Base-by-base conservation (phyloP, 306 rosid species). In the Medicago arabica region DNA sequence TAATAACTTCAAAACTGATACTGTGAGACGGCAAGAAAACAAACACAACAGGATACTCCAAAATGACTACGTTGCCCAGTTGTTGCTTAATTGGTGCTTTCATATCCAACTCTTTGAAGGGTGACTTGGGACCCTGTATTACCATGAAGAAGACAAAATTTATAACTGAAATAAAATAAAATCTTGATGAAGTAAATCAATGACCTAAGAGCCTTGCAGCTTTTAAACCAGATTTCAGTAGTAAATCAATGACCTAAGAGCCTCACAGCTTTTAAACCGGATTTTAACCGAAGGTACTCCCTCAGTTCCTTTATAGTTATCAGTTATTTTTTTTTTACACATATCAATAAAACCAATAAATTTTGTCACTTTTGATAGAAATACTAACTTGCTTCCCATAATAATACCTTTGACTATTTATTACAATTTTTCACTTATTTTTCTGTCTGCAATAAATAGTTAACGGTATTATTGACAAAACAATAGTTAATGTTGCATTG, bases 1-100 rank as follows among this genome's bases (percentile, higher is more conserved):
- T 89, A 69, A 90, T 53, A 21, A 89, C 90, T 85, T 88, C 89
- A 74, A 89, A 89, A 86, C 85, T 74, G 59, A 83, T 75, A 60
- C 28, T 57, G 38, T 96, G 96, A 15, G 91, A 90, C 2, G 97
- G 92, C 62, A 92, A 86, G 73, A 84, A 82, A 58, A 92, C 92
- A 85, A 84, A 71, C 53, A 96, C 82, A 55, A 90, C 83, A 58
- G 99, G 99, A 85, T 88, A 92, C 86, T 92, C 98, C 89, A 95
- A 78, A 65, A 95, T 75, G 63, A 77, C 84, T 53, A 82, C 36
- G 70, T 88, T 80, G 44, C 86, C 77, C 75, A 96, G 79, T 75
- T 90, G 96, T 71, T 90, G 85, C 85, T 88, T 85, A 70, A 96
- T 85, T 63, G 98, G 98, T 68, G 76, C 82, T 17, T 82, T 84